Evolutionary conservation across 1,284 basidiomycete species (phyloP).

Genomic region (Rugosomyces carneus): DNA sequence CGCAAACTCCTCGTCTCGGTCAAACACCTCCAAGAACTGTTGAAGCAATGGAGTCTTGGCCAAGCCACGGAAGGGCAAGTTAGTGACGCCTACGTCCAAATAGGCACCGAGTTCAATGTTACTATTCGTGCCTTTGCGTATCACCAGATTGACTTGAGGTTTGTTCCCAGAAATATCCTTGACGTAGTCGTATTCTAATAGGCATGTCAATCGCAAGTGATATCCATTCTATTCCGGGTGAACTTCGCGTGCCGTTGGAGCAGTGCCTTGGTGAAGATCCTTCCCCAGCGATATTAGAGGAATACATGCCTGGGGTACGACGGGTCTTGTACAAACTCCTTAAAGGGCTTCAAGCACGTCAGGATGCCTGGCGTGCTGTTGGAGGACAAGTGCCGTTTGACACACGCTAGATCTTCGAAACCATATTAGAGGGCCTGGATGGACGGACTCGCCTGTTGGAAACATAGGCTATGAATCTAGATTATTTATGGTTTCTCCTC

Average conservation of each 20-base stretch:
- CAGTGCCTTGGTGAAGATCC: conserved; percentile 82
- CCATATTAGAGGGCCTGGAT: neutral
- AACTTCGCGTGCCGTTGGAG: conserved; percentile 82
- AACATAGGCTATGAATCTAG: too few relatives aligned
- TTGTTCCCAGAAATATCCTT: conserved; percentile 10
- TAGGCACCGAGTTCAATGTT: conserved; percentile 91
- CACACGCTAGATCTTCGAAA: neutral
- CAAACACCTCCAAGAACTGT: conserved; percentile 76
- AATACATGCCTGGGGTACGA: conserved; percentile 77
- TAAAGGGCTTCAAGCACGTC: conserved; percentile 78
- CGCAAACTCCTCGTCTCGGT: conserved; percentile 82
- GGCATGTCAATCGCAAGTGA: conserved; percentile 49
- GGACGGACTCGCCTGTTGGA: too few relatives aligned
- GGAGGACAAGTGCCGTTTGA: conserved; percentile 9
- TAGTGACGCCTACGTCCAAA: conserved; percentile 86
- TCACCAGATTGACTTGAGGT: conserved; percentile 81
- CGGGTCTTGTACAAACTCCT: conserved; percentile 77
- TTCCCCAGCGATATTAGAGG: conserved; percentile 63
- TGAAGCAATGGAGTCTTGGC: conserved; percentile 71
- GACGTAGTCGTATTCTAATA: neutral
- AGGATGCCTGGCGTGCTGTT: conserved; percentile 56
- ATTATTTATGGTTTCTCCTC: neutral
- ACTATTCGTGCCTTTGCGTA: conserved; percentile 77
- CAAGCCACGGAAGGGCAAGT: conserved; percentile 74
- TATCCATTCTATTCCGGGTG: conserved; percentile 72